phyloP scores from a whole-genome alignment of 163 green algal species.

The Chloromonas sp. region DNA sequence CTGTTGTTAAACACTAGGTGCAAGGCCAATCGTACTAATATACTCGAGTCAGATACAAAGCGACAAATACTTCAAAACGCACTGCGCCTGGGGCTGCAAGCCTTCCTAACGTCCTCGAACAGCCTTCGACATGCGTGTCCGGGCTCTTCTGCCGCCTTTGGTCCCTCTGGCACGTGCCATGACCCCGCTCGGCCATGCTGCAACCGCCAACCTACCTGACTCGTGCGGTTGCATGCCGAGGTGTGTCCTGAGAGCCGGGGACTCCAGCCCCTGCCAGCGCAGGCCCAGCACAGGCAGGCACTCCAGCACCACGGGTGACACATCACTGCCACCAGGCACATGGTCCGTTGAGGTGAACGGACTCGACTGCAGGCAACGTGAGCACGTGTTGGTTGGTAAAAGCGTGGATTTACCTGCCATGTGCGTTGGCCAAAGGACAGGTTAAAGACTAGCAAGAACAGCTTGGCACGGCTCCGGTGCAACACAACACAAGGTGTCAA shows the following conservation, averaged over 20 bases:
- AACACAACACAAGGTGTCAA: no score
- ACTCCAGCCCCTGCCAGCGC: slow-evolving; percentile 3
- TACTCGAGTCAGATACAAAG: not conserved
- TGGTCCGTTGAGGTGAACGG: not conserved
- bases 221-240: not conserved
- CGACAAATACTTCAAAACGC: no score
- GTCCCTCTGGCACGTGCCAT: no score
- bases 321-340: not conserved
- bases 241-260: not conserved
- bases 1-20: not conserved
- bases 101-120: no score
- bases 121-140: no score
- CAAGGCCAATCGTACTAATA: not conserved
- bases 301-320: not conserved
- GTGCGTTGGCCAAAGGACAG: not conserved
- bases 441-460: not conserved
- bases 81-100: no score
- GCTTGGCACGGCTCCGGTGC: no score
- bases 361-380: not conserved
- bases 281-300: not conserved
- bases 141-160: no score
- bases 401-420: not conserved
- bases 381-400: not conserved
- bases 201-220: not conserved
- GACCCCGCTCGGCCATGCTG: not conserved